phyloP scores from a whole-genome alignment of 371 early-diverging fungal genomes.

The Batkoa obscura region DNA sequence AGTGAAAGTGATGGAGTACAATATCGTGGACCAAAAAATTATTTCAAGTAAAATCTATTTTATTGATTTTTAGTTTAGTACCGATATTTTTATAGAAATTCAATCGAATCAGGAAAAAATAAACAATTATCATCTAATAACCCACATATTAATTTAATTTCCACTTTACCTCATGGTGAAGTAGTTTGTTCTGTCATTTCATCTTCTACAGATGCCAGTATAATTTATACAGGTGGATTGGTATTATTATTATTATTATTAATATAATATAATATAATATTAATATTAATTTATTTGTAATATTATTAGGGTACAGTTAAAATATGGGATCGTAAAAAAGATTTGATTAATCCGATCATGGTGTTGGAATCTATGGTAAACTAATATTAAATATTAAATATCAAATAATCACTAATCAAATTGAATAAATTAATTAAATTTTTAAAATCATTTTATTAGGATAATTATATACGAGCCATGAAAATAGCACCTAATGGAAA shows the following conservation, averaged over 20 bases:
- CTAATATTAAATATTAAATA: neutral
- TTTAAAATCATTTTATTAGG: neutral
- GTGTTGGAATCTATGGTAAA: conserved; percentile 4
- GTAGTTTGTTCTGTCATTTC: conserved; percentile 2
- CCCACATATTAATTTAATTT: too few species aligned
- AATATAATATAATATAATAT: too few species aligned
- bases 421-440: too few species aligned
- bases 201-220: neutral
- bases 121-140: too few species aligned
- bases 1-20: too few species aligned
- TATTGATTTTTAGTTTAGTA: too few species aligned
- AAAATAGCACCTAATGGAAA: conserved; percentile 5
- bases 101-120: too few species aligned
- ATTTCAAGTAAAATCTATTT: too few species aligned
- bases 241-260: neutral
- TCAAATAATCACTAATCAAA: too few species aligned
- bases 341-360: neutral
- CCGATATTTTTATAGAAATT: too few species aligned
- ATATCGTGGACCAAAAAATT: too few species aligned
- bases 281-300: neutral
- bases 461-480: conserved; percentile 2
- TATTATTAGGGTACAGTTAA: conserved; percentile 3
- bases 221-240: conserved; percentile 6
- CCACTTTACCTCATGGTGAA: conserved; percentile 1
- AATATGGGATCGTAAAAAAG: conserved; percentile 3